Conservation (phyloP, 805 yeast species). For the Cyberlindnera lachancei region DNA sequence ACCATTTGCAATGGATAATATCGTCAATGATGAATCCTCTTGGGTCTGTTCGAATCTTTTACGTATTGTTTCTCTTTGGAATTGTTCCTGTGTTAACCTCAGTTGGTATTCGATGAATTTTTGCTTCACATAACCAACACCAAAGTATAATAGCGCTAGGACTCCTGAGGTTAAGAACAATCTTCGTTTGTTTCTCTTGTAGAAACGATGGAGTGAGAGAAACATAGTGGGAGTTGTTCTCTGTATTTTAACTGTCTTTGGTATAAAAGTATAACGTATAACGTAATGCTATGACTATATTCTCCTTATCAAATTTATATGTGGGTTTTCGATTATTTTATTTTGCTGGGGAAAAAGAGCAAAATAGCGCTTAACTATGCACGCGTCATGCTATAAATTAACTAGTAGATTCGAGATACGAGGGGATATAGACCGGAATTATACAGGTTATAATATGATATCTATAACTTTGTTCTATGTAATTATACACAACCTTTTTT, state of each 20-base stretch:
- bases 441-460: no score
- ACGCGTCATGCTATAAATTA: no score
- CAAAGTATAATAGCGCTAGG: conserved; percentile 36
- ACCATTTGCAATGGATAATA: conserved; percentile 75
- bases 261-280: no score
- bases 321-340: no score
- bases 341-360: background rate
- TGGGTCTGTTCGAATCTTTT: conserved; percentile 88
- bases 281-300: no score
- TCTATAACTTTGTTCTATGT: no score
- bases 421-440: no score
- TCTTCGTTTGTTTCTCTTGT: conserved; percentile 38
- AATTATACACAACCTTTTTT: no score
- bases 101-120: conserved; percentile 44
- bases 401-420: conserved; percentile 1
- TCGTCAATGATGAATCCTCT: conserved; percentile 78
- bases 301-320: no score
- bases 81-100: conserved; percentile 46
- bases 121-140: conserved; percentile 33
- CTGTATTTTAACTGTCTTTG: no score
- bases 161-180: conserved; percentile 28
- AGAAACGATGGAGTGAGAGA: conserved; percentile 21
- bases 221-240: conserved; percentile 15
- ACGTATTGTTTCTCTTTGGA: conserved; percentile 61
- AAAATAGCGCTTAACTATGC: no score